A percentile compares a stretch with the other conserved stretches of the same genome.
Conservation (phyloP, 441 rosid genomes). For the Populus hybrid region DNA sequence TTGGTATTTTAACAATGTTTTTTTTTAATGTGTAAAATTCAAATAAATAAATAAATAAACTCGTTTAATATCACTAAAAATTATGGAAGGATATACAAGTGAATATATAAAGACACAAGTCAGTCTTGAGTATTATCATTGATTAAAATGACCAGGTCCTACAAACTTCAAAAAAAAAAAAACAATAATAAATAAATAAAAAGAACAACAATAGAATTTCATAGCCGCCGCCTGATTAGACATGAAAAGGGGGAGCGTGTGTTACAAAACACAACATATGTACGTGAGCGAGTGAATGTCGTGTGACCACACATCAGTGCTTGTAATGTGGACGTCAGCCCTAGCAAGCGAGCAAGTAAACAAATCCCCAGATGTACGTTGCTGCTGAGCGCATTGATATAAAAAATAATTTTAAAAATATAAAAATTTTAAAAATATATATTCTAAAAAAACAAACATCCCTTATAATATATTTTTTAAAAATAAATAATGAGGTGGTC, state of each 20-base stretch:
- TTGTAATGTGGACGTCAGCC: constrained; percentile 48
- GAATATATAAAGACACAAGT: not conserved
- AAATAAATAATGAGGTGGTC: too few relatives aligned
- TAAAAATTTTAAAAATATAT: too few relatives aligned
- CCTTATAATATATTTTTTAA: too few relatives aligned
- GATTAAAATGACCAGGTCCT: not conserved
- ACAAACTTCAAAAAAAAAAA: too few relatives aligned
- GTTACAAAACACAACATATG: not conserved
- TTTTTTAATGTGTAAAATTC: too few relatives aligned
- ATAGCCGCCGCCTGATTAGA: constrained; percentile 64
- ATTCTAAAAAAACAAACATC: too few relatives aligned
- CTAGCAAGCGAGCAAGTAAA: constrained; percentile 15
- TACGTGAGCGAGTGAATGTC: constrained; percentile 12
- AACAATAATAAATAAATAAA: not conserved
- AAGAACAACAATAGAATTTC: not conserved
- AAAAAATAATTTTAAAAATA: too few relatives aligned
- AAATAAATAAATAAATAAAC: too few relatives aligned
- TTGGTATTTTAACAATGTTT: too few relatives aligned
- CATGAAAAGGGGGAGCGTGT: constrained; percentile 18
- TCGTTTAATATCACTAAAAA: not conserved
- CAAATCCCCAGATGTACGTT: constrained; percentile 25
- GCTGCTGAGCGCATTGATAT: constrained; percentile 25
- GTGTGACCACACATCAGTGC: constrained; percentile 17
- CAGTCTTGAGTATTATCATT: not conserved
- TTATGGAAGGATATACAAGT: not conserved